Conservation (phyloP, 495 filamentous ascomycete species). For the Trichoderma virens region DNA sequence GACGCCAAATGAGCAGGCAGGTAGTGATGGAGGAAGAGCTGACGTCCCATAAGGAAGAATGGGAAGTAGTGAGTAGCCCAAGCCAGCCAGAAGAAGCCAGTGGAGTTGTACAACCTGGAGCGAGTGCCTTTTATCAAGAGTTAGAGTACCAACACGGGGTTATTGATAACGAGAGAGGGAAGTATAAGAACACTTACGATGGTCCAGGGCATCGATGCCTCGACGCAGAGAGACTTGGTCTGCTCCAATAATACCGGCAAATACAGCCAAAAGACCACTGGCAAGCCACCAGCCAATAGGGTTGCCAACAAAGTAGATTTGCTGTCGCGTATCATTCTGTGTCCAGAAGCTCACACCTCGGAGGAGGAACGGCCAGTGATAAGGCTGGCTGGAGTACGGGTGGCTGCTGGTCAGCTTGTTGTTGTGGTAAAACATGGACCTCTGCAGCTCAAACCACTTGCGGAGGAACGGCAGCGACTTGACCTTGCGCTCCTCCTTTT, state of each 20-base stretch:
- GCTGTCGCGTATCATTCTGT: slow-evolving; percentile 87
- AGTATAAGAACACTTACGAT: slow-evolving; percentile 56
- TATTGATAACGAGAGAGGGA: background rate
- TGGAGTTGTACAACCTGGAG: slow-evolving; percentile 92
- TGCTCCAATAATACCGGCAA: slow-evolving; percentile 82
- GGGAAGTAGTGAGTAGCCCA: slow-evolving; percentile 98
- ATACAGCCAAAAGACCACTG: slow-evolving; percentile 84
- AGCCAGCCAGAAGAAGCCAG: slow-evolving; percentile 96
- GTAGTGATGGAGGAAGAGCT: slow-evolving; percentile 97
- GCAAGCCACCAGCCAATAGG: slow-evolving; percentile 97
- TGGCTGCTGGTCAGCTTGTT: slow-evolving; percentile 95
- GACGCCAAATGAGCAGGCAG: slow-evolving; percentile 92
- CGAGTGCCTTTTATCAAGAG: slow-evolving; percentile 57
- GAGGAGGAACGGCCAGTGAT: slow-evolving; percentile 94
- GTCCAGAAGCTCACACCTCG: slow-evolving; percentile 99
- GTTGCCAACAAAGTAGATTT: slow-evolving; percentile 98
- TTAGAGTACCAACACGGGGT: slow-evolving; percentile 16
- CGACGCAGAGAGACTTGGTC: slow-evolving; percentile 89
- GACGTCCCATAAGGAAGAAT: slow-evolving; percentile 95
- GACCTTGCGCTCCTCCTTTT: slow-evolving; percentile 63
- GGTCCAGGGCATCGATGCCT: slow-evolving; percentile 87
- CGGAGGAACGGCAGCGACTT: slow-evolving; percentile 80
- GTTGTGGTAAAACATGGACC: slow-evolving; percentile 99
- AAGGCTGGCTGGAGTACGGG: slow-evolving; percentile 89
- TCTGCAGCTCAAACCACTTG: slow-evolving; percentile 95